Percentiles rank a stretch among this genome's conserved stretches.
phyloP scores from a whole-genome alignment of 257 asterid genomes.

The Lycium ferocissimum region DNA sequence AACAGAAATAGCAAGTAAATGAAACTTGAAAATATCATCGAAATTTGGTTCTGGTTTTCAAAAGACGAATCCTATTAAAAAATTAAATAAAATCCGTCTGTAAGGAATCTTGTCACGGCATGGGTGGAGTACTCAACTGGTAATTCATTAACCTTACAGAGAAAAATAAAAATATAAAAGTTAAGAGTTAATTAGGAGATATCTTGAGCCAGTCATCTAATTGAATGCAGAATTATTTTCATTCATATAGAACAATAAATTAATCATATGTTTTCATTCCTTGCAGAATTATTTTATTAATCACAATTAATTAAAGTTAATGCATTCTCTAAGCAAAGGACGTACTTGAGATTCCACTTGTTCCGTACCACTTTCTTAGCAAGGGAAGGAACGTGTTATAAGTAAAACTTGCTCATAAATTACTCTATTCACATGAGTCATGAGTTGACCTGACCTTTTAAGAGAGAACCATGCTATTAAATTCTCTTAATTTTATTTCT shows the following conservation, averaged over 20 bases:
- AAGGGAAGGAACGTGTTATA: background rate
- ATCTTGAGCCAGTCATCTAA: background rate
- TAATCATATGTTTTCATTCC: constrained; percentile 16
- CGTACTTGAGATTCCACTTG: constrained; percentile 26
- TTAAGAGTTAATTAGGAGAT: background rate
- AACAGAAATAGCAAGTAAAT: background rate
- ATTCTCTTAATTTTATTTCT: background rate
- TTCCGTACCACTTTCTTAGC: constrained; percentile 31
- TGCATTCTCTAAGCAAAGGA: constrained; percentile 11
- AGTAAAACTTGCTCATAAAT: background rate
- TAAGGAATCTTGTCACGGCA: constrained; percentile 12
- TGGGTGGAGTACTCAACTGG: background rate
- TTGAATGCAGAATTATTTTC: constrained; percentile 19
- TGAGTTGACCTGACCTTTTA: background rate
- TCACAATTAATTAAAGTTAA: constrained; percentile 10
- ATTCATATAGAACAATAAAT: background rate
- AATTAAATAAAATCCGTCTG: background rate
- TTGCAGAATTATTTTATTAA: background rate
- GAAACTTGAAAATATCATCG: background rate
- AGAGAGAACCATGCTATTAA: background rate
- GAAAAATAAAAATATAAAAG: background rate
- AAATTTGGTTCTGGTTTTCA: background rate
- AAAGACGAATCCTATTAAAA: background rate
- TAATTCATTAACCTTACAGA: background rate
- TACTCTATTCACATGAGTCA: background rate